phyloP scores from a whole-genome alignment of 192 early-diverging fungal genomes.

The Entomortierella lignicola region DNA sequence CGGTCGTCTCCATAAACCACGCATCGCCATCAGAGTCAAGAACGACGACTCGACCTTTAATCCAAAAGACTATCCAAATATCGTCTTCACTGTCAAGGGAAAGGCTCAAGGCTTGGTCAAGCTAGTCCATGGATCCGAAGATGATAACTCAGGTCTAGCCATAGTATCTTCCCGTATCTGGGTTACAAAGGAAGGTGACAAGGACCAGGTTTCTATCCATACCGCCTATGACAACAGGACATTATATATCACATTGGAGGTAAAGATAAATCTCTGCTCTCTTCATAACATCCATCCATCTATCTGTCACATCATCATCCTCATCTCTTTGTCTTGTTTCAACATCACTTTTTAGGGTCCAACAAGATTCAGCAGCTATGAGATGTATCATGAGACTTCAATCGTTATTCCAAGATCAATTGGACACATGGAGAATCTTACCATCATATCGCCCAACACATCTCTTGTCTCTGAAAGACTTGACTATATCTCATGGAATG shows the following conservation, averaged over 20 bases:
- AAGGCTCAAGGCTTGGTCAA: conserved; percentile 47
- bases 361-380: conserved; percentile 25
- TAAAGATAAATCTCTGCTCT: no score
- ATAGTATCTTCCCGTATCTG: conserved; percentile 43
- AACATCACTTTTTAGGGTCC: conserved; percentile 18
- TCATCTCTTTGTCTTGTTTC: background rate
- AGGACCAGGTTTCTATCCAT: conserved; percentile 30
- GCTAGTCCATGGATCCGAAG: conserved; percentile 27
- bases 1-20: conserved; percentile 43
- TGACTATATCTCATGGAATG: conserved; percentile 19
- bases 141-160: conserved; percentile 24
- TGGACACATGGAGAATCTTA: conserved; percentile 13
- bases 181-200: conserved; percentile 48
- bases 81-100: conserved; percentile 19
- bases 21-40: conserved; percentile 33
- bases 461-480: conserved; percentile 25
- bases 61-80: conserved; percentile 36
- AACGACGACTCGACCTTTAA: conserved; percentile 45
- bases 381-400: conserved; percentile 45
- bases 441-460: conserved; percentile 25
- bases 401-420: conserved; percentile 31
- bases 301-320: background rate
- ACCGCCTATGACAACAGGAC: conserved; percentile 30
- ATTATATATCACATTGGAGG: conserved; percentile 25
- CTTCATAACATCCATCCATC: background rate